A percentile compares a stretch with the other conserved stretches of the same genome.
Conservation (phyloP, 441 rosid genomes). For the Bruguiera hainesii region DNA sequence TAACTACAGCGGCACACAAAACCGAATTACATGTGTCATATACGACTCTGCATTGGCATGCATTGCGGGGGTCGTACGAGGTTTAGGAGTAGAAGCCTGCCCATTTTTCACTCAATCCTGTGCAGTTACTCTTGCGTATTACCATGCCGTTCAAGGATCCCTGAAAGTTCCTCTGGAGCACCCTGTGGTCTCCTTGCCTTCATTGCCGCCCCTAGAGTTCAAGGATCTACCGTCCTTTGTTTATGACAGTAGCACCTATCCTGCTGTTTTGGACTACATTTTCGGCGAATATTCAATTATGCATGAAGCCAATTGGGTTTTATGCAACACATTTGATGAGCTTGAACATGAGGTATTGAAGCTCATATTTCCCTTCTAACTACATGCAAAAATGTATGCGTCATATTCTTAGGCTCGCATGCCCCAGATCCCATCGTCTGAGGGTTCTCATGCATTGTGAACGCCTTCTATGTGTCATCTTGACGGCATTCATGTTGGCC, state of each 20-base stretch:
- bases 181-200: slow-evolving; percentile 25
- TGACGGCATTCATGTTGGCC: no score
- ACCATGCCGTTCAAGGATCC: slow-evolving; percentile 36
- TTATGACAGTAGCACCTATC: slow-evolving; percentile 30
- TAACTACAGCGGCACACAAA: slow-evolving; percentile 8
- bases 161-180: slow-evolving; percentile 28
- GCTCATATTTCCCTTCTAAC: no score
- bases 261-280: slow-evolving; percentile 16
- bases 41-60: slow-evolving; percentile 44
- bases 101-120: slow-evolving; percentile 44
- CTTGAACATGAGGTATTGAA: slow-evolving; percentile 35
- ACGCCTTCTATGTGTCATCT: no score
- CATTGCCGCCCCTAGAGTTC: slow-evolving; percentile 29
- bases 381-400: no score
- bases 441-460: no score
- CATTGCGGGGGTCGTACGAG: slow-evolving; percentile 38
- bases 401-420: no score
- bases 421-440: no score
- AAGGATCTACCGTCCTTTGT: slow-evolving; percentile 40
- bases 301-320: slow-evolving; percentile 37
- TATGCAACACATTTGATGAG: slow-evolving; percentile 43
- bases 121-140: slow-evolving; percentile 37
- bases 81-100: slow-evolving; percentile 13
- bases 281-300: slow-evolving; percentile 38
- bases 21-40: slow-evolving; percentile 29